Percentiles rank a stretch among this genome's conserved stretches.
Evolutionary conservation across 1,284 basidiomycete genomes (phyloP).

Genomic region (Microbotryum intermedium): DNA sequence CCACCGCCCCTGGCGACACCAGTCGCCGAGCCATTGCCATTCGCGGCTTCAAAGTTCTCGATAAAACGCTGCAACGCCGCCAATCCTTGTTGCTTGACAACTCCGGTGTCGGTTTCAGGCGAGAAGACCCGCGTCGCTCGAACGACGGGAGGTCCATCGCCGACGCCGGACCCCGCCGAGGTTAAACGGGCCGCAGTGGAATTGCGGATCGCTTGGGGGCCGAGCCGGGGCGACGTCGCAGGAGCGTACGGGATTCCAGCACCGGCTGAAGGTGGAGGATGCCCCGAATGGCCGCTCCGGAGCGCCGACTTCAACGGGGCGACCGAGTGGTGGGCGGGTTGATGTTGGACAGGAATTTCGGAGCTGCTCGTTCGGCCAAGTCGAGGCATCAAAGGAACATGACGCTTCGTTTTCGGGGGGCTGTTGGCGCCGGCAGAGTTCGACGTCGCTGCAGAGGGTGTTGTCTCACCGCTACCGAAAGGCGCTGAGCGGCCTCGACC

Average conservation of each 20-base stretch:
- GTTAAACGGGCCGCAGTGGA: conserved; percentile 24
- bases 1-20: not conserved
- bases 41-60: conserved; percentile 28
- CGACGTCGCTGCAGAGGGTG: not conserved
- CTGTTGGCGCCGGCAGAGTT: not conserved
- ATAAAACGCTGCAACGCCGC: conserved; percentile 34
- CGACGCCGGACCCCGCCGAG: conserved; percentile 17
- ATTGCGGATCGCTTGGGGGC: conserved; percentile 26
- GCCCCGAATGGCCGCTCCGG: too few relatives aligned
- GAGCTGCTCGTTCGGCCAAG: too few relatives aligned
- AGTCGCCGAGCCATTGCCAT: not conserved
- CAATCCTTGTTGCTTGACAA: conserved; percentile 32
- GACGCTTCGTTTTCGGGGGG: too few relatives aligned
- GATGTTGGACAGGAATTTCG: not conserved
- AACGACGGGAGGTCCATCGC: conserved; percentile 22
- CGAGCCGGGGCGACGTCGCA: conserved; percentile 11
- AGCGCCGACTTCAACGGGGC: too few relatives aligned
- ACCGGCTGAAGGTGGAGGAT: not conserved
- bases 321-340: not conserved
- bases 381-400: too few relatives aligned
- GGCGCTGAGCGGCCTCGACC: not conserved
- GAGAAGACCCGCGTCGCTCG: conserved; percentile 32
- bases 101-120: conserved; percentile 31
- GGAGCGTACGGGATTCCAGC: not conserved
- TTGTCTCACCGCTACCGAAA: not conserved